phyloP scores from a whole-genome alignment of 2,329 filamentous ascomycete genomes.

The Alternaria triticimaculans region DNA sequence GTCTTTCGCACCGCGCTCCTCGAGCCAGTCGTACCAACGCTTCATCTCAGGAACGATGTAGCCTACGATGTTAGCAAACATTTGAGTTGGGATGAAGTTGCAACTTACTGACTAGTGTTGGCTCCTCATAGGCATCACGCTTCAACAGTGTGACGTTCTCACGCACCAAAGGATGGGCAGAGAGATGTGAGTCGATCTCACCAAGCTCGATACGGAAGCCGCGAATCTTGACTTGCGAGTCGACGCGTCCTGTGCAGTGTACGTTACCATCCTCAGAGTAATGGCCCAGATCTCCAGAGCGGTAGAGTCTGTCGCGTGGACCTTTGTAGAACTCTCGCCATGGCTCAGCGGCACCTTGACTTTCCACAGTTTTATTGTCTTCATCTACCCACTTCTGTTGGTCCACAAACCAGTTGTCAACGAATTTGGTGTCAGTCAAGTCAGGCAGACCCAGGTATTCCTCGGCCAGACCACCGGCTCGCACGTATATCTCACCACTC shows the following conservation, averaged over 20 bases:
- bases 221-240: constrained; percentile 93
- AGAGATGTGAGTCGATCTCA: constrained; percentile 88
- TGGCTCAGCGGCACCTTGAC: constrained; percentile 63
- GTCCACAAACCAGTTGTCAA: constrained; percentile 86
- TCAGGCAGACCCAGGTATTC: constrained; percentile 71
- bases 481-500: constrained; percentile 81
- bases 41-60: constrained; percentile 86
- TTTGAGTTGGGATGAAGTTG: neutral
- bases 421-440: constrained; percentile 75
- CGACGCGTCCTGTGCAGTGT: constrained; percentile 79
- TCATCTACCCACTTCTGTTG: constrained; percentile 70
- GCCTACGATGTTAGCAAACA: constrained; percentile 24
- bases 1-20: constrained; percentile 52
- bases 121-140: constrained; percentile 84
- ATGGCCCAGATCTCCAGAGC: constrained; percentile 84
- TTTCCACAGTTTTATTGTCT: constrained; percentile 62
- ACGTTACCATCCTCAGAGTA: constrained; percentile 75
- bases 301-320: constrained; percentile 83
- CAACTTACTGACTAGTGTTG: constrained; percentile 73
- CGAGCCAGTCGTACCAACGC: constrained; percentile 74
- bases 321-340: constrained; percentile 83
- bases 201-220: constrained; percentile 94
- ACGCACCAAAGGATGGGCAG: constrained; percentile 74
- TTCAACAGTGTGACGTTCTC: constrained; percentile 87
- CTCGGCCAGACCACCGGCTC: constrained; percentile 83